phyloP scores from a whole-genome alignment of 768 basidiomycete species.

The Favolaschia claudopus region DNA sequence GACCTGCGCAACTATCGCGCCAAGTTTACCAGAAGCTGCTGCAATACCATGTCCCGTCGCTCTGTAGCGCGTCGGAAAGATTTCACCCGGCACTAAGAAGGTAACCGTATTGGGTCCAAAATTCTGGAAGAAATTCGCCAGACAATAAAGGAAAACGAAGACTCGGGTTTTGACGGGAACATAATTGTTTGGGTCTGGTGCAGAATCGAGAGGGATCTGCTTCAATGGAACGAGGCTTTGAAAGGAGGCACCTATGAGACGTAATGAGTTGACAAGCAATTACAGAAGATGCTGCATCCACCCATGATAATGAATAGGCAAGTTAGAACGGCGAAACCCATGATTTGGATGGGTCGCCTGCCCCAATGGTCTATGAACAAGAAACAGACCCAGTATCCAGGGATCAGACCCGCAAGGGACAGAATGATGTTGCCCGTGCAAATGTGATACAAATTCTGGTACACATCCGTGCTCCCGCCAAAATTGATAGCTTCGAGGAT shows the following conservation, averaged over 20 bases:
- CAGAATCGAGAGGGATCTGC: no score
- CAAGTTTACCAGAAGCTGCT: constrained; percentile 83
- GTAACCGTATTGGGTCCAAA: constrained; percentile 86
- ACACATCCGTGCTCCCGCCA: constrained; percentile 59
- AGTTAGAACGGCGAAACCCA: constrained; percentile 77
- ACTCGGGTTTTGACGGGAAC: no score
- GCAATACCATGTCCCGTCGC: constrained; percentile 87
- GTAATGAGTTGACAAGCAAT: neutral
- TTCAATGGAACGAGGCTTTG: no score
- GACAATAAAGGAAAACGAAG: constrained; percentile 84
- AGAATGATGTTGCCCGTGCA: constrained; percentile 80
- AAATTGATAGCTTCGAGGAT: constrained; percentile 80
- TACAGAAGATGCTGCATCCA: constrained; percentile 47
- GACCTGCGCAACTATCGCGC: constrained; percentile 83
- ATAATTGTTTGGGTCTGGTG: no score
- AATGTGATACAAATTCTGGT: constrained; percentile 65
- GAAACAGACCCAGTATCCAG: constrained; percentile 74
- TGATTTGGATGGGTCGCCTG: constrained; percentile 80
- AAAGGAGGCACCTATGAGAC: no score
- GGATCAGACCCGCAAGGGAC: constrained; percentile 79
- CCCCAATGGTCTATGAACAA: constrained; percentile 80
- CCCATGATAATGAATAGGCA: constrained; percentile 74
- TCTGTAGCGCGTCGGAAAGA: constrained; percentile 88
- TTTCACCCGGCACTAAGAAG: constrained; percentile 82
- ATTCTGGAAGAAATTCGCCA: constrained; percentile 90